Evolutionary conservation across 176 grass and related monocot species (phyloP).

Genomic region (Poa annua): DNA sequence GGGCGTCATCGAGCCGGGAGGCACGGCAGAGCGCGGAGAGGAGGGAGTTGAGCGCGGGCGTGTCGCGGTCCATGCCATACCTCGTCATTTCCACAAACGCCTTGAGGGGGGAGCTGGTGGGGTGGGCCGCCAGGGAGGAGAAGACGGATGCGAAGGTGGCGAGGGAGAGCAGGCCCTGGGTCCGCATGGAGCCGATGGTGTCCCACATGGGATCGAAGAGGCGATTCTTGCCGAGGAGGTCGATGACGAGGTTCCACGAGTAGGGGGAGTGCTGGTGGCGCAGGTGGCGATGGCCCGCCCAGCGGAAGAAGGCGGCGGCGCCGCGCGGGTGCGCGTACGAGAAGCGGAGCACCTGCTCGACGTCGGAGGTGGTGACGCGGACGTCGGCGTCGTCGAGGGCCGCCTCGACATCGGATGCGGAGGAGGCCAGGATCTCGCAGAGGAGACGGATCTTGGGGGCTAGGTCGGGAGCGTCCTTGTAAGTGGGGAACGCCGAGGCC

Average conservation of each 20-base stretch:
- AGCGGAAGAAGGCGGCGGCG: constrained; percentile 78
- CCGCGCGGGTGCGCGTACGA: constrained; percentile 72
- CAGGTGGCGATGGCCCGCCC: constrained; percentile 71
- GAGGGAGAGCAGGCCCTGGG: constrained; percentile 67
- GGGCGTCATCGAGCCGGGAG: constrained; percentile 63
- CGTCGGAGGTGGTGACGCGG: constrained; percentile 57
- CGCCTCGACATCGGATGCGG: constrained; percentile 32
- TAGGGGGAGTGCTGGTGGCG: constrained; percentile 68
- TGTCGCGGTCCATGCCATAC: constrained; percentile 58
- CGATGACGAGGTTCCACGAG: constrained; percentile 88
- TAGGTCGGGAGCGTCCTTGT: constrained; percentile 47
- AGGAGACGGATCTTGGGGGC: constrained; percentile 42
- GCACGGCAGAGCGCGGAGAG: constrained; percentile 78
- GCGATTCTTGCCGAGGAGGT: constrained; percentile 84
- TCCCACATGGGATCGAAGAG: constrained; percentile 77
- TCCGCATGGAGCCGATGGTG: constrained; percentile 65
- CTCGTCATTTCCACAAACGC: constrained; percentile 61
- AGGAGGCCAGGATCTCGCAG: constrained; percentile 53
- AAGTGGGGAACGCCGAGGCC: constrained; percentile 46
- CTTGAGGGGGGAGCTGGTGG: constrained; percentile 46
- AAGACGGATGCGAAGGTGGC: constrained; percentile 84
- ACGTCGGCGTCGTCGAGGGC: constrained; percentile 55
- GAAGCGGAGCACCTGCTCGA: constrained; percentile 75
- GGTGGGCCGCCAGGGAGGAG: constrained; percentile 57
- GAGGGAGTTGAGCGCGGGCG: constrained; percentile 71